Evolutionary conservation across 2,329 filamentous ascomycete species (phyloP), one percentile per base, ranked within the genome.

Genomic region (Botrytis byssoidea): DNA sequence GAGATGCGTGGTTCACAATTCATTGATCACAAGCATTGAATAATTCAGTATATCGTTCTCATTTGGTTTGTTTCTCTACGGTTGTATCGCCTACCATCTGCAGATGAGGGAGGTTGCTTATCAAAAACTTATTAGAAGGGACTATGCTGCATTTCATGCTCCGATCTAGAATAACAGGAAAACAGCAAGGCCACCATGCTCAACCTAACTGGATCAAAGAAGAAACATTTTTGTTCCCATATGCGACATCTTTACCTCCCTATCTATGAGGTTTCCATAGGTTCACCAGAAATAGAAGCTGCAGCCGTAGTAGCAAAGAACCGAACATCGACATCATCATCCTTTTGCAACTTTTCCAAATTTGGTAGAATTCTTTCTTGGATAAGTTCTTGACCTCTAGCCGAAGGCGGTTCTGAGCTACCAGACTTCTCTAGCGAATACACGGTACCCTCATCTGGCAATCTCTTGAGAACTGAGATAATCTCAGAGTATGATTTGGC

Each of bases 281-380:
- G 84, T 80, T 88, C 87, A 74, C 84, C 84, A 77, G 85, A 78
- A 69, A 81, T 78, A 80, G 79, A 84, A 74, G 83, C 90, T 75
- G 92, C 91, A 67, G 96, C 95, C 77, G 93, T 97, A 75, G 94
- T 97, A 77, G 96, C 96, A 85, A 97, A 99, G 86, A 95, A 99
- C 83, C 96, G 91, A 81, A 99, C 96, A 85, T 99, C 96, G 79
- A 98, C 95, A 85, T 99, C 96, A 78, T 97, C 93, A 82, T 99
- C 96, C 85, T 95, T 93, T 86, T 98, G 95, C 80, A 99, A 87
- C 86, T 98, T 98, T 86, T 95, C 93, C 79, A 99, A 85, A 82
- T 94, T 95, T 40, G 95, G 95, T 81, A 97, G 85, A 81, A 98
- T 91, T 81, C 93, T 91, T 83, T 93, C 90, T 83, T 94, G 91